phyloP scores from a whole-genome alignment of 2,329 filamentous ascomycete genomes.

The Neofusicoccum laricinum region DNA sequence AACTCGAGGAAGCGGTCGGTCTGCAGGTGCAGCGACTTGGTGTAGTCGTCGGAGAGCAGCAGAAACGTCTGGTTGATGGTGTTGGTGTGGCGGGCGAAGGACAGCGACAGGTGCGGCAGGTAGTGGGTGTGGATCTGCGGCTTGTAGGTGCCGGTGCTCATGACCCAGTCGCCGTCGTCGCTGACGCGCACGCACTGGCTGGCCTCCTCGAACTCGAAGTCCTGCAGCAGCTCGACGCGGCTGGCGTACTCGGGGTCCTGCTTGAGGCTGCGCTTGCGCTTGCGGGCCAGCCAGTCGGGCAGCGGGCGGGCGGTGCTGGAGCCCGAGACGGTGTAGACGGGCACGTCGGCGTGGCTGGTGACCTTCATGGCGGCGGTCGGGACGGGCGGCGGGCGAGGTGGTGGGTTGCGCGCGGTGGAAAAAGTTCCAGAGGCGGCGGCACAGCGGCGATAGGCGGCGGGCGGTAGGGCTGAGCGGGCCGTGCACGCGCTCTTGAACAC shows the following conservation, averaged over 20 bases:
- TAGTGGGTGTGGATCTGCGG: slow-evolving; percentile 95
- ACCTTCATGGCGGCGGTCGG: slow-evolving; percentile 64
- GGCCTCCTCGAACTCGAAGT: slow-evolving; percentile 97
- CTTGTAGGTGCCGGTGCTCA: slow-evolving; percentile 82
- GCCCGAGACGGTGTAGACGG: slow-evolving; percentile 93
- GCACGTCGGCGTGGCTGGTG: slow-evolving; percentile 76
- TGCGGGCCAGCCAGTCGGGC: slow-evolving; percentile 91
- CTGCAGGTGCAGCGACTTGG: slow-evolving; percentile 80
- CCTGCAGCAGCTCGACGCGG: slow-evolving; percentile 89
- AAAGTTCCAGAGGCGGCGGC: slow-evolving; percentile 5
- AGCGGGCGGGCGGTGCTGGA: slow-evolving; percentile 82
- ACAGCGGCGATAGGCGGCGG: slow-evolving; percentile 10
- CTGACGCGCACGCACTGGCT: slow-evolving; percentile 86
- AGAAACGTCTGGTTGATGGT: slow-evolving; percentile 89
- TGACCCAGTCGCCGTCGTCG: slow-evolving; percentile 95
- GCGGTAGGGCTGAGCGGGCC: slow-evolving; percentile 14
- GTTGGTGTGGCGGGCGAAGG: slow-evolving; percentile 87
- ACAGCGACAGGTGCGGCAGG: slow-evolving; percentile 88
- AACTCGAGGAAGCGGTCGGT: slow-evolving; percentile 89
- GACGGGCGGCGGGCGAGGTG: slow-evolving; percentile 15
- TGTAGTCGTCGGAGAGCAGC: slow-evolving; percentile 84
- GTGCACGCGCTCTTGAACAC: neutral
- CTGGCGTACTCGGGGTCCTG: slow-evolving; percentile 90
- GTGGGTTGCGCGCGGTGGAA: neutral
- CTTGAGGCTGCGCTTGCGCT: slow-evolving; percentile 87